A percentile compares a stretch with the other conserved stretches of the same genome.
Evolutionary conservation across 176 grass and related monocot species (phyloP).

Genomic region (Eragrostis curvula): DNA sequence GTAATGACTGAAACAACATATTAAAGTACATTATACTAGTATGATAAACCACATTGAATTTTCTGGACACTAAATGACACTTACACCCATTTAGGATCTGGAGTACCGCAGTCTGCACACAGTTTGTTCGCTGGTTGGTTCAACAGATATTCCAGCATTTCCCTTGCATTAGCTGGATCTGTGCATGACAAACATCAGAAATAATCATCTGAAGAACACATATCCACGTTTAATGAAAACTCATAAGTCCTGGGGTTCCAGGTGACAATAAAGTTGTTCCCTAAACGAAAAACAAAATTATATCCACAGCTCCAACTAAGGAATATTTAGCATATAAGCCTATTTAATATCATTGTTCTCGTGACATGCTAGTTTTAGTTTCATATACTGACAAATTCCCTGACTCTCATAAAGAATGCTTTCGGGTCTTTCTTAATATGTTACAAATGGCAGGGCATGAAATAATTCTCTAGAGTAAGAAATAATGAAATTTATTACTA

Average conservation of each 20-base stretch:
- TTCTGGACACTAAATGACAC: slow-evolving; percentile 30
- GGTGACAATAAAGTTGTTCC: background rate
- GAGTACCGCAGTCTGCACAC: slow-evolving; percentile 80
- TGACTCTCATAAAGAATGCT: too few species aligned
- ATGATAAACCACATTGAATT: background rate
- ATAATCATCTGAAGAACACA: background rate
- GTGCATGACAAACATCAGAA: slow-evolving; percentile 9
- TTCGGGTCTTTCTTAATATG: too few species aligned
- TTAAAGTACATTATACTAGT: background rate
- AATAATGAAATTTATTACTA: background rate
- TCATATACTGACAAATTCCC: background rate
- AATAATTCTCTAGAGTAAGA: background rate
- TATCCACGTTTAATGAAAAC: background rate
- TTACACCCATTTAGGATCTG: slow-evolving; percentile 98
- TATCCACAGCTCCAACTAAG: background rate
- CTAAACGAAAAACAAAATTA: background rate
- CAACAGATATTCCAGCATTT: slow-evolving; percentile 72
- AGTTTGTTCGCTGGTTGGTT: slow-evolving; percentile 73
- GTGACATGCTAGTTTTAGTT: background rate
- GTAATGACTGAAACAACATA: background rate
- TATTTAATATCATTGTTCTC: background rate
- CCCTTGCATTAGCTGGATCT: slow-evolving; percentile 40
- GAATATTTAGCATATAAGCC: background rate
- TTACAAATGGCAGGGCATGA: background rate
- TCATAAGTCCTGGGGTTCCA: background rate